Evolutionary conservation across 495 filamentous ascomycete species (phyloP).

Genomic region (Trichoderma erinaceum): DNA sequence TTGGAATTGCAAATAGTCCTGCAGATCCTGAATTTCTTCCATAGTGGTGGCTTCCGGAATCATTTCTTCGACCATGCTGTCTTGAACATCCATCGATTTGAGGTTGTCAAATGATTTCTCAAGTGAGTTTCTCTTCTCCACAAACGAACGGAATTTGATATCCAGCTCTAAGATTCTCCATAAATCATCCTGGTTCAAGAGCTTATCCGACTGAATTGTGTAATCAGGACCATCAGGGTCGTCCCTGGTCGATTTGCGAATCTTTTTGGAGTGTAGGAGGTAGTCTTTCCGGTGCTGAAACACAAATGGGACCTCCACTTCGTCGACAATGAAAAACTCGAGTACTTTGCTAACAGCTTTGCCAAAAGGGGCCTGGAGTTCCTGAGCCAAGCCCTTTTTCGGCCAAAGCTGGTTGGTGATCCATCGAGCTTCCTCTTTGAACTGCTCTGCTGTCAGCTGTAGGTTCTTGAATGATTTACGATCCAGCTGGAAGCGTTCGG

Average conservation of each 20-base stretch:
- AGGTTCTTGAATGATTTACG: slow-evolving; percentile 79
- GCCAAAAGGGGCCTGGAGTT: slow-evolving; percentile 74
- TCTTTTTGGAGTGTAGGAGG: slow-evolving; percentile 83
- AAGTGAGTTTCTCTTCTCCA: slow-evolving; percentile 81
- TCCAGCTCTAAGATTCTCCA: slow-evolving; percentile 94
- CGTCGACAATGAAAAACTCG: slow-evolving; percentile 86
- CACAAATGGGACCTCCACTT: slow-evolving; percentile 92
- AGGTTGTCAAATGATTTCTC: slow-evolving; percentile 71
- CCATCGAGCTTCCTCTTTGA: slow-evolving; percentile 84
- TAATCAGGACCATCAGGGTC: slow-evolving; percentile 61
- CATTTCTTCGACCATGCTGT: slow-evolving; percentile 71
- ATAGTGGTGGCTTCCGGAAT: slow-evolving; percentile 67
- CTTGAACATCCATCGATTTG: slow-evolving; percentile 49
- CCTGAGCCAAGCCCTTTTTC: slow-evolving; percentile 63
- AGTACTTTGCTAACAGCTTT: slow-evolving; percentile 86
- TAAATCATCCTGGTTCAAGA: slow-evolving; percentile 85
- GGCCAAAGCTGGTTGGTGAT: slow-evolving; percentile 83
- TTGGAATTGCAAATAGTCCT: slow-evolving; percentile 95
- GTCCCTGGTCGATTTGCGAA: slow-evolving; percentile 49
- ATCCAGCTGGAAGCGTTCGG: slow-evolving; percentile 88
- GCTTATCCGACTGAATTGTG: slow-evolving; percentile 72
- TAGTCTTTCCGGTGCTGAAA: slow-evolving; percentile 98
- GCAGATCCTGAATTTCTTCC: slow-evolving; percentile 92
- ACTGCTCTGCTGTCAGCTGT: slow-evolving; percentile 68
- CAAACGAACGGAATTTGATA: slow-evolving; percentile 82